Evolutionary conservation across 139 green algal genomes (phyloP), one percentile per base, ranked within the genome.

Genomic region (Closterium sp.): DNA sequence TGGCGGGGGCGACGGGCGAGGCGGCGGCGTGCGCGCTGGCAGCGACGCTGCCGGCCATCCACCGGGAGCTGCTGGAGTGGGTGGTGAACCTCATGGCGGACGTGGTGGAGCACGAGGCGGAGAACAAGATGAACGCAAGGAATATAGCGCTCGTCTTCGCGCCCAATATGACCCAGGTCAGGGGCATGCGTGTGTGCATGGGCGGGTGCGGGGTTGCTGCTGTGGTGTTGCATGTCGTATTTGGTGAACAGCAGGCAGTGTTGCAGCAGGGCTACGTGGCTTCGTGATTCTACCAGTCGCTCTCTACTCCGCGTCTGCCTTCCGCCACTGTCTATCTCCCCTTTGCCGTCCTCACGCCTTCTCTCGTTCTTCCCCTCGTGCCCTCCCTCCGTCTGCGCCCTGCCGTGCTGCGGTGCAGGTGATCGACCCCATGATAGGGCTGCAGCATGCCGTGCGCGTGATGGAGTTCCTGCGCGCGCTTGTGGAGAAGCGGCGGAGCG

Each of bases 111-210:
- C 86, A 89, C 33, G 33, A 89, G 86, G 33, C 28, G 33, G 7
- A 89, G 33, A 89, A 89, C 86, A 89, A 89, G 86, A 89, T 89
- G 86, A 89, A 89, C 33, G 86, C 86, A 31, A 19, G 86, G 30
- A 89, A 89, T 33, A 89, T 89, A 28, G 86, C 86, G 30, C 32
- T 89, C 30, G 86, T 89, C 33, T 89, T 89, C 84, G 86, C 86
- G 34, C 86, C 86, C 86, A 89, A 89, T 30, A 89, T 89, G 86
- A 87, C 84, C 84, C 84, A 35, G 31, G 84, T 87, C 21, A 87
- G 32, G 84, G 84, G 31, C 23, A 87, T 34, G 31, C 6, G 21
- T 87, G 84, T 87, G 84, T 86, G 81, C 81, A 86, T 7, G 30
- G 5, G n/a, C 30, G 81, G 30, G 23, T 84, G 21, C 66, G 23